Conservation (phyloP, 805 yeast species). For the Schwanniomyces yamadae region DNA sequence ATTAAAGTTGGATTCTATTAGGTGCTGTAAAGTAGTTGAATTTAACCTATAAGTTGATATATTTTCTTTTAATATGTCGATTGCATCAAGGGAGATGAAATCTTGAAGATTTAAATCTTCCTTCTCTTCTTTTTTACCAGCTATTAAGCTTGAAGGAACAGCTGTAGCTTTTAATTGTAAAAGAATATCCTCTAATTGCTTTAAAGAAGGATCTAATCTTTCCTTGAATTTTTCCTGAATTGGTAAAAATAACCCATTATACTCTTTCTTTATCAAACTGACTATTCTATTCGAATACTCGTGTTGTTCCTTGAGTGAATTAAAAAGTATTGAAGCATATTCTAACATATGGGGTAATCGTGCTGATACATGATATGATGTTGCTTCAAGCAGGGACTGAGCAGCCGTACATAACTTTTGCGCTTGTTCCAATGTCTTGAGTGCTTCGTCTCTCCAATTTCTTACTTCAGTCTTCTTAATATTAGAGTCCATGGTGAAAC, state of each 20-base stretch:
- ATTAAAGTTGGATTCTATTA: conserved; percentile 15
- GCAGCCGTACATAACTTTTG: conserved; percentile 33
- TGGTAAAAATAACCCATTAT: conserved; percentile 6
- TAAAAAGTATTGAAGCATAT: conserved; percentile 14
- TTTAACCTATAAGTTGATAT: conserved; percentile 28
- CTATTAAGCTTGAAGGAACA: conserved; percentile 26
- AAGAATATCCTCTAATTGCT: conserved; percentile 24
- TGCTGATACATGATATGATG: conserved; percentile 20
- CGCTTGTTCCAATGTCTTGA: conserved; percentile 26
- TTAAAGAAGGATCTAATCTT: conserved; percentile 22
- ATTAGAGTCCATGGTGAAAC: not conserved
- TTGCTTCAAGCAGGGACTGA: conserved; percentile 26
- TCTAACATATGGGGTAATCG: conserved; percentile 23
- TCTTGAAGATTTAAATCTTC: conserved; percentile 18
- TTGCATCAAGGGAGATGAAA: conserved; percentile 35
- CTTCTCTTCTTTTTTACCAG: not conserved
- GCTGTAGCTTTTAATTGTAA: conserved; percentile 20
- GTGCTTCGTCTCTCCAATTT: conserved; percentile 32
- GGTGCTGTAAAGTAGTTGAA: conserved; percentile 17
- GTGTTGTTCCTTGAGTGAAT: conserved; percentile 15
- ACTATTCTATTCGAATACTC: conserved; percentile 11
- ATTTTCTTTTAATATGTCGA: conserved; percentile 23
- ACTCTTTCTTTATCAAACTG: conserved; percentile 14
- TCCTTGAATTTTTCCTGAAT: conserved; percentile 7
- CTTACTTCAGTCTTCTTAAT: conserved; percentile 11